A percentile compares a stretch with the other conserved stretches of the same genome.
These are phyloP conservation scores for Wallacemonas rigidus DNA, from an alignment of 208 protist species.

Conservation along the genomic window DNA sequence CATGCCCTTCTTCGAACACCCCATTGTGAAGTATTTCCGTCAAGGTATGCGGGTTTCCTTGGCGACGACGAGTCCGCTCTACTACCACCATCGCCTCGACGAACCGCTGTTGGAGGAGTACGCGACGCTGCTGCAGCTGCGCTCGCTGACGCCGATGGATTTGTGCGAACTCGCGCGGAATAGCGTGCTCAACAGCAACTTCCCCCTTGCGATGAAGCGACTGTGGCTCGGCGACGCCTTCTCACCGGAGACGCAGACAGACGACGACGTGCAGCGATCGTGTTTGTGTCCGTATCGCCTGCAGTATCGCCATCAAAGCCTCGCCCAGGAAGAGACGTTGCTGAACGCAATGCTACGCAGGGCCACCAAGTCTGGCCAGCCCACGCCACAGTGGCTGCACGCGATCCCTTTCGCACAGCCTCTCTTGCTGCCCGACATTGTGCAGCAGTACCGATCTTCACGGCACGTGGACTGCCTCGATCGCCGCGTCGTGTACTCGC, in stretches of 20 bases:
- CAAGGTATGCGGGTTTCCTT: conserved; percentile 96
- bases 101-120: conserved; percentile 91
- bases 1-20: conserved; percentile 95
- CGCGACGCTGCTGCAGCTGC: conserved; percentile 84
- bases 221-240: conserved; percentile 79
- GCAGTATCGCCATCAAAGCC: conserved; percentile 78
- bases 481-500: conserved; percentile 77
- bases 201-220: conserved; percentile 68
- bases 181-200: conserved; percentile 90
- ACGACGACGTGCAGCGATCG: conserved; percentile 68
- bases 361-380: conserved; percentile 44
- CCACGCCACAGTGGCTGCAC: conserved; percentile 24
- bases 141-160: conserved; percentile 75
- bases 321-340: conserved; percentile 80
- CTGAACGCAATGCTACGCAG: conserved; percentile 74
- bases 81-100: conserved; percentile 86
- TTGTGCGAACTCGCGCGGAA: conserved; percentile 89
- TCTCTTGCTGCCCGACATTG: conserved; percentile 44
- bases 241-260: conserved; percentile 28
- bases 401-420: conserved; percentile 48
- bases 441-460: conserved; percentile 49
- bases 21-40: conserved; percentile 94
- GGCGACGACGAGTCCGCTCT: conserved; percentile 96
- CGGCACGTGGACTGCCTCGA: conserved; percentile 74
- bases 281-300: conserved; percentile 83